Base-by-base conservation (phyloP, 116 monocot genomes). In the Trichopus zeylanicus region DNA sequence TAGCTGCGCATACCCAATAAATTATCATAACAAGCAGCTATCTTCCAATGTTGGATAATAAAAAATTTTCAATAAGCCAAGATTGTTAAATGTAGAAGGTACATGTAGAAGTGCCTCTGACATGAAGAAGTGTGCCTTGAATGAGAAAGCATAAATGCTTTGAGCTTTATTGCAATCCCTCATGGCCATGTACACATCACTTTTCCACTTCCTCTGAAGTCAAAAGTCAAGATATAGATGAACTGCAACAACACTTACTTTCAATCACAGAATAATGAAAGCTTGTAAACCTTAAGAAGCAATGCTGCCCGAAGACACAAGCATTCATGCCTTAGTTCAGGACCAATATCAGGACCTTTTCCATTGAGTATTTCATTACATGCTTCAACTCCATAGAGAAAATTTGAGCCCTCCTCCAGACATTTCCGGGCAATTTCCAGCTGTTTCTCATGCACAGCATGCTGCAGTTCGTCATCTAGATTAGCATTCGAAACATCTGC, bases 121-220 rank as follows among this genome's bases (percentile, higher is more conserved):
- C 90, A 90, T 81, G 66, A 79, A 73, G 64, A 67, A 79, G 49
- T 81, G 74, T 29, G 87, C 78, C 67, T 48, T 72, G 53, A 84
- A 90, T 18, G 95, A 90, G 32, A 48, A 72, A 47, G 70, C 31
- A 62, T 83, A 57, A 34, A 84, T 75, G 7, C 61, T 73, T 22
- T 68, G 78, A 55, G 95, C 95, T 67, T 51, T 73, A 42, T 78
- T 72, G 76, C 95, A 95, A 66, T 95, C 95, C 52, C 87, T 78
- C 53, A 84, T 82, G 57, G 91, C 87, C 95, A 95, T 90, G 48
- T 84, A 71, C 37, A 67, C 90, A 73, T 95, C 95, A 73, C 84
- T 87, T 84, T 89, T 95, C 95, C 95, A 95, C 37, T 84, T 87
- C 57, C 95, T 95, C 95, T 95, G 87, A 39, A 71, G 68, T 46